Evolutionary conservation across 495 filamentous ascomycete genomes (phyloP), one percentile per base, ranked within the genome.

Genomic region (Talaromyces wortmannii): DNA sequence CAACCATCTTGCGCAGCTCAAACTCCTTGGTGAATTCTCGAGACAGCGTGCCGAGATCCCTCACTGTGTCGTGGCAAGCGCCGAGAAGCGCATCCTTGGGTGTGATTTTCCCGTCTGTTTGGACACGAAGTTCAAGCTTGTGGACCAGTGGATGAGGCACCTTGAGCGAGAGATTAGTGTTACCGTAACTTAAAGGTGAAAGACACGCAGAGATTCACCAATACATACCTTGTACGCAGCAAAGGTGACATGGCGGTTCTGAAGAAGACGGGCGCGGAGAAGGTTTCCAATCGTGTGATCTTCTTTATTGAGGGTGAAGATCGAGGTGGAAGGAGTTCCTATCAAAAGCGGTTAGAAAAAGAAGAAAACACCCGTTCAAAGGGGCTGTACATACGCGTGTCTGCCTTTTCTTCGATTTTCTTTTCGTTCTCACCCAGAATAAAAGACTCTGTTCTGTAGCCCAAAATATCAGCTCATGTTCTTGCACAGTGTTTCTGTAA

Each of bases 281-380:
- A 97, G 78, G 66, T 97, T 97, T 55, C 84, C 94, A 45, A 99
- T 80, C 0, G 95, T 97, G 71, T 97, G 94, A 66, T 99, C 95
- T 66, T 99, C 95, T 70, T 96, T 97, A 67, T 90, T 85, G 73
- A 99, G 87, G 52, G 85, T 87, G 76, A 99, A 97, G 66, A 95
- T 87, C 15, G 91, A 86, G 45, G 60, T 83, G 78, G 75, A 95
- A 81, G 61, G 92, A 76, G 80, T 88, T 57, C 92, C 92, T 95
- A 51, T 12, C 42, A 23, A 40, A 48, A 45, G 16, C 50, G 44
- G 47, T 51, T 49, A 50, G n/a, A 53, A 53, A 33, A 18, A 23
- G 31, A 13, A 43, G 15, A 15, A n/a, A 46, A 31, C 13, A 36
- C 12, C 15, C 44, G 50, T 16, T 3, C 4, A 12, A 45, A 17